These are phyloP conservation scores for Phragmites australis DNA, from an alignment of 176 grass and related monocot genomes.

Conservation along the genomic window DNA sequence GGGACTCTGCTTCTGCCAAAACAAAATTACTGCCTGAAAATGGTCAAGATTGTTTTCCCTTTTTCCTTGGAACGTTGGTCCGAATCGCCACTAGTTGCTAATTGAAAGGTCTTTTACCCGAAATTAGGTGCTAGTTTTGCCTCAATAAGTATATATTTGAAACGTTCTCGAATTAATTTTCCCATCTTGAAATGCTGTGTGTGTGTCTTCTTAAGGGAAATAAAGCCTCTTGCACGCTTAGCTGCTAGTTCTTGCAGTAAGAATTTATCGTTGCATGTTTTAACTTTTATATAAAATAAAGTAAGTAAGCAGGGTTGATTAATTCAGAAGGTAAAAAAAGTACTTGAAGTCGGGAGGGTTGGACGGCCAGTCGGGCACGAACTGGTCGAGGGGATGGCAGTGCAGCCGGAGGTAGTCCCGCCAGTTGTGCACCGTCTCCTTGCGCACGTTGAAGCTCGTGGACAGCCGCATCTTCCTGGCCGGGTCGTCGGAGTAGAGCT, in stretches of 20 bases:
- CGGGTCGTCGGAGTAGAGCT: conserved; percentile 82
- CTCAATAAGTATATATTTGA: too few species aligned
- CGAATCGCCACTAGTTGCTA: too few species aligned
- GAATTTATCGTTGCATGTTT: not conserved
- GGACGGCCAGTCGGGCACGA: conserved; percentile 64
- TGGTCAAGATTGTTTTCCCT: too few species aligned
- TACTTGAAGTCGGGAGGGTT: conserved; percentile 68
- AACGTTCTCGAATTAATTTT: too few species aligned
- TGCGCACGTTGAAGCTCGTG: conserved; percentile 78
- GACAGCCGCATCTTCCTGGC: conserved; percentile 69
- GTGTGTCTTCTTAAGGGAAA: too few species aligned
- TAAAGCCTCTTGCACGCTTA: too few species aligned
- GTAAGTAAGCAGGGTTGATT: not conserved
- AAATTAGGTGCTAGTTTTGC: too few species aligned
- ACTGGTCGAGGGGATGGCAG: conserved; percentile 71
- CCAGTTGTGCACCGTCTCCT: conserved; percentile 81
- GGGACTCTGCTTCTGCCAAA: not conserved
- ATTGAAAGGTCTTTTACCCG: too few species aligned
- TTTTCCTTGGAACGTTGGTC: too few species aligned
- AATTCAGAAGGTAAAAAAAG: not conserved
- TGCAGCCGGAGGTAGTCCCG: conserved; percentile 88
- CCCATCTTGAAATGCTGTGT: too few species aligned
- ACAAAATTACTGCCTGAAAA: too few species aligned
- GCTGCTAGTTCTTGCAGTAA: not conserved
- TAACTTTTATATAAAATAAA: not conserved